phyloP scores from a whole-genome alignment of 257 asterid genomes.

The Galeopsis tetrahit region DNA sequence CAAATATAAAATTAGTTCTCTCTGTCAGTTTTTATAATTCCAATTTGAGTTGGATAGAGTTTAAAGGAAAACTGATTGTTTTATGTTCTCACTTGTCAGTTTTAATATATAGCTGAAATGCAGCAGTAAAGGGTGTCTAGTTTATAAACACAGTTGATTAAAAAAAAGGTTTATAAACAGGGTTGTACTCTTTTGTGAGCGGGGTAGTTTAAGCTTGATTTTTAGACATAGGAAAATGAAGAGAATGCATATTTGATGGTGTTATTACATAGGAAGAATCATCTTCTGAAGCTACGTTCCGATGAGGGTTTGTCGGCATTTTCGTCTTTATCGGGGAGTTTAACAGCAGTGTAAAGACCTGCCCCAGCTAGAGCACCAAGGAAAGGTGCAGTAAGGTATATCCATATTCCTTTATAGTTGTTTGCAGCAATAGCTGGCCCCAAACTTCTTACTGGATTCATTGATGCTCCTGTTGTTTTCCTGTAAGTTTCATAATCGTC shows the following conservation, averaged over 20 bases:
- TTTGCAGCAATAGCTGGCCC: constrained; percentile 86
- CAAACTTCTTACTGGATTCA: constrained; percentile 88
- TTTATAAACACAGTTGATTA: not conserved
- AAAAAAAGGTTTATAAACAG: not conserved
- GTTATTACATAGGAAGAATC: constrained; percentile 12
- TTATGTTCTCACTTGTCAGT: too few species aligned
- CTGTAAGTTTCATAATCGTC: constrained; percentile 31
- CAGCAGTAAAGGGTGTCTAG: not conserved
- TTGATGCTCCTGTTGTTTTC: constrained; percentile 76
- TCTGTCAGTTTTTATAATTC: too few species aligned
- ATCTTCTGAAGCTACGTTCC: constrained; percentile 66
- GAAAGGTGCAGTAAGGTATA: constrained; percentile 78
- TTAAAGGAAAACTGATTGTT: too few species aligned
- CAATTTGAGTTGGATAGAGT: too few species aligned
- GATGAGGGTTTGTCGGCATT: constrained; percentile 39
- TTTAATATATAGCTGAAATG: too few species aligned
- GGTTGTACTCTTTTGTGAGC: not conserved
- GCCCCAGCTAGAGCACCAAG: constrained; percentile 84
- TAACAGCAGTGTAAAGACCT: constrained; percentile 72
- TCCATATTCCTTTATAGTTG: constrained; percentile 79
- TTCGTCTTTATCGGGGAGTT: constrained; percentile 55
- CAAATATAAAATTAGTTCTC: too few species aligned
- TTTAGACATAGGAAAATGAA: constrained; percentile 2
- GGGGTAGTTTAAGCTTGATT: not conserved
- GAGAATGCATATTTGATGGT: not conserved